phyloP scores from a whole-genome alignment of 2,329 filamentous ascomycete genomes.

The Hypomyces perniciosus region DNA sequence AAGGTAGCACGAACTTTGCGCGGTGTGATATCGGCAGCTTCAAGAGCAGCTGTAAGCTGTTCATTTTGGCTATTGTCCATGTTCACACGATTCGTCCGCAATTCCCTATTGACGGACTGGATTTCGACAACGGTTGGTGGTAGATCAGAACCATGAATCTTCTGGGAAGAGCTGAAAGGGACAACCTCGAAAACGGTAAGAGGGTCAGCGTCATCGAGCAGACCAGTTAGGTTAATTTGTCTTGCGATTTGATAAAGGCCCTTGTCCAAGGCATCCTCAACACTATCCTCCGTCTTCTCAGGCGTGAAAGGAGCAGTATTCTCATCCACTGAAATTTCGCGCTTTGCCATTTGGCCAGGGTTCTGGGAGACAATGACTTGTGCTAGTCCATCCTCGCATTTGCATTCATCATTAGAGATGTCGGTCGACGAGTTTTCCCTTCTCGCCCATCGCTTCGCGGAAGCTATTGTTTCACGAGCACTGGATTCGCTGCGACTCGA shows the following conservation, averaged over 20 bases:
- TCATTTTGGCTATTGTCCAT: constrained; percentile 7
- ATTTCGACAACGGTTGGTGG: constrained; percentile 5
- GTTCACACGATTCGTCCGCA: background rate
- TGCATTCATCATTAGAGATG: background rate
- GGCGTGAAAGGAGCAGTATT: no score
- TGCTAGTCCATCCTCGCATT: background rate
- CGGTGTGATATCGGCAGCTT: constrained; percentile 8
- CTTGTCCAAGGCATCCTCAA: background rate
- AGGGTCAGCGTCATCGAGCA: background rate
- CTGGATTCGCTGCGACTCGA: background rate
- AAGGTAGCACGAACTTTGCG: constrained; percentile 2
- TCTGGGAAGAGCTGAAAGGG: background rate
- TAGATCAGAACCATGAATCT: background rate
- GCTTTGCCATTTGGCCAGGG: no score
- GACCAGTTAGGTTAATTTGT: constrained; percentile 1
- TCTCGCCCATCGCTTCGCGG: background rate
- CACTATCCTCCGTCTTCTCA: no score
- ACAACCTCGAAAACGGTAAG: constrained; percentile 7
- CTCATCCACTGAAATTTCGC: background rate
- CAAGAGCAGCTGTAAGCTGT: constrained; percentile 11
- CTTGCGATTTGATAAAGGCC: constrained; percentile 2
- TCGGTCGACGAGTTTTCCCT: background rate
- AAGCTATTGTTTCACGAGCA: background rate
- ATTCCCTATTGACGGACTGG: background rate
- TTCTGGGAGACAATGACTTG: background rate